A percentile compares a stretch with the other conserved stretches of the same genome.
Conservation (phyloP, 495 filamentous ascomycete species). For the Staphylotrichum tortipilum region DNA sequence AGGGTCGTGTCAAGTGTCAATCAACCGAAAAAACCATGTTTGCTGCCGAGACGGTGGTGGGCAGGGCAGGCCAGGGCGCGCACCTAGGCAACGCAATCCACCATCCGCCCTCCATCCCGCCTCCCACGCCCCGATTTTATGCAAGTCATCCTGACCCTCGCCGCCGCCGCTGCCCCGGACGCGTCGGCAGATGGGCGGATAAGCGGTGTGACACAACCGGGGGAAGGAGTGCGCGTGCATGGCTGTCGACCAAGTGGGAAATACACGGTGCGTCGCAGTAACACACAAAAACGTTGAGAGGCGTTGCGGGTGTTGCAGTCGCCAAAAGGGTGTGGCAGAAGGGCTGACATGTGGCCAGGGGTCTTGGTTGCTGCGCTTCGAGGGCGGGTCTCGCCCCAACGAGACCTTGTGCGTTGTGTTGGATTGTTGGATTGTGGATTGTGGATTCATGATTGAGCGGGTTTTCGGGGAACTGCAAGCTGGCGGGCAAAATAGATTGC, state of each 20-base stretch:
- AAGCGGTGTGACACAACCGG: slow-evolving; percentile 10
- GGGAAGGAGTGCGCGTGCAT: too few species aligned
- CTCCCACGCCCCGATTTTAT: neutral
- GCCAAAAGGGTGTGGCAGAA: slow-evolving; percentile 2
- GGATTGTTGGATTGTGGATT: neutral
- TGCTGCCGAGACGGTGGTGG: neutral
- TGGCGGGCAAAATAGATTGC: slow-evolving; percentile 2
- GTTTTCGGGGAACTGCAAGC: neutral
- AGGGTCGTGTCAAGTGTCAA: neutral
- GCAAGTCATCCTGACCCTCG: slow-evolving; percentile 4
- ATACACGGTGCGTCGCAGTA: too few species aligned
- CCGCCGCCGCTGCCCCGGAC: too few species aligned
- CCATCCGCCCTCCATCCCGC: too few species aligned
- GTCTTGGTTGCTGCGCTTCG: neutral
- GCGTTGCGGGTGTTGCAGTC: neutral
- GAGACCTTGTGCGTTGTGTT: too few species aligned
- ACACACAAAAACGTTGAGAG: too few species aligned
- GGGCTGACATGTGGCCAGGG: slow-evolving; percentile 3
- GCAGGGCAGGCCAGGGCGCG: too few species aligned
- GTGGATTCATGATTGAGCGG: neutral
- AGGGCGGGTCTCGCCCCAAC: too few species aligned
- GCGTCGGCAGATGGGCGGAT: slow-evolving; percentile 11
- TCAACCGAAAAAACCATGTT: neutral
- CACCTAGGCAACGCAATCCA: too few species aligned
- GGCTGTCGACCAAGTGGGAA: too few species aligned